Evolutionary conservation across 306 rosid genomes (phyloP).

Genomic region (Astragalus membranaceus): DNA sequence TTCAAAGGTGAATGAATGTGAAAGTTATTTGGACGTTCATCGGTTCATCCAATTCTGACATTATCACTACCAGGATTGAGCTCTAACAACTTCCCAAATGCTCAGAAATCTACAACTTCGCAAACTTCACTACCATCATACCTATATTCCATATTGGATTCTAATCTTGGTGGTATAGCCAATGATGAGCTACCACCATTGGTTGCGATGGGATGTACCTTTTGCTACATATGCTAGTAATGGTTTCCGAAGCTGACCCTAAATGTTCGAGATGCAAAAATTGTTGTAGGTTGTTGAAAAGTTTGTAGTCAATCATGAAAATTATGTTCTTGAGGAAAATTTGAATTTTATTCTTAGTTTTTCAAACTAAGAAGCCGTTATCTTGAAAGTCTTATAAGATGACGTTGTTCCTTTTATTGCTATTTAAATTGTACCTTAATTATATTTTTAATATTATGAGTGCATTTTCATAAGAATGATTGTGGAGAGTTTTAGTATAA

Average conservation of each 20-base stretch:
- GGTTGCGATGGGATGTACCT: conserved; percentile 17
- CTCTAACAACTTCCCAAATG: too few species aligned
- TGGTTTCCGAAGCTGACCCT: conserved; percentile 19
- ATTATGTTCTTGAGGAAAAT: background rate
- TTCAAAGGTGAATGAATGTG: background rate
- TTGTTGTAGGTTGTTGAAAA: background rate
- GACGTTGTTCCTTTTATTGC: too few species aligned
- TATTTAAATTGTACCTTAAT: too few species aligned
- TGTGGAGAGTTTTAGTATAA: too few species aligned
- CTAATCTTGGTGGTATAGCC: background rate
- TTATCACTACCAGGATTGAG: background rate
- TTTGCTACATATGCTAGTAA: conserved; percentile 22
- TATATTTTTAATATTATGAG: too few species aligned
- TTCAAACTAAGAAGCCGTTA: background rate
- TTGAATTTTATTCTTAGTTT: background rate
- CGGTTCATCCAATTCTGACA: background rate
- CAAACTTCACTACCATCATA: background rate
- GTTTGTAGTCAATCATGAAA: background rate
- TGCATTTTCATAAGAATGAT: too few species aligned
- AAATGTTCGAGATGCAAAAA: conserved; percentile 27
- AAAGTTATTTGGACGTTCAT: background rate
- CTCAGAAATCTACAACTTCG: background rate
- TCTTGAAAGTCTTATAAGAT: background rate
- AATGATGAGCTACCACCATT: background rate
- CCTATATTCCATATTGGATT: background rate